Conservation (phyloP, 2,329 filamentous ascomycete genomes). For the Stemphylium lycopersici region DNA sequence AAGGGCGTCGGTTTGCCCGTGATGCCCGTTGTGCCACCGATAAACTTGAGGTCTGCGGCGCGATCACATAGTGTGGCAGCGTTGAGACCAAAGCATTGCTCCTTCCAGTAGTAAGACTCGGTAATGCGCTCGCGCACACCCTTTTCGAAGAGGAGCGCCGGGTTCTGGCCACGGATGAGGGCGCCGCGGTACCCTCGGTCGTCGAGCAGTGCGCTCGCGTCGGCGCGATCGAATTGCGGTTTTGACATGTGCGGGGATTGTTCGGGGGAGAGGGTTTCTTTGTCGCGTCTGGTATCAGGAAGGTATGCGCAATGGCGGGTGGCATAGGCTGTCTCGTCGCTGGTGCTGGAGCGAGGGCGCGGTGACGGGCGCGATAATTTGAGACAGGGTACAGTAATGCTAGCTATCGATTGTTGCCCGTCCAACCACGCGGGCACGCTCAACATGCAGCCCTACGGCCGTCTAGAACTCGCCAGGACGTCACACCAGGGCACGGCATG, state of each 20-base stretch:
- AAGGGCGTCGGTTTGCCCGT: slow-evolving; percentile 90
- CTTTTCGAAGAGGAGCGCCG: slow-evolving; percentile 94
- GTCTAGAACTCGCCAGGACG: slow-evolving; percentile 22
- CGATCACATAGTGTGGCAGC: slow-evolving; percentile 81
- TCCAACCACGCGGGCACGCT: slow-evolving; percentile 8
- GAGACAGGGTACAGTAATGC: slow-evolving; percentile 14
- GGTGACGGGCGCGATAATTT: slow-evolving; percentile 20
- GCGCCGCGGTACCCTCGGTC: slow-evolving; percentile 81
- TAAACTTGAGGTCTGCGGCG: slow-evolving; percentile 79
- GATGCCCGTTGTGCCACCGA: slow-evolving; percentile 86
- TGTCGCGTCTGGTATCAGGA: neutral
- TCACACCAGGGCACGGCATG: slow-evolving; percentile 35
- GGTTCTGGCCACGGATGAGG: slow-evolving; percentile 88
- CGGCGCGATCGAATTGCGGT: slow-evolving; percentile 70
- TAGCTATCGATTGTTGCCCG: slow-evolving; percentile 40
- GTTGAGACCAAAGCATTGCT: slow-evolving; percentile 97
- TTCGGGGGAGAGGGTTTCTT: neutral
- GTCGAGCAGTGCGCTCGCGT: slow-evolving; percentile 79
- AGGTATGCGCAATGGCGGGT: neutral
- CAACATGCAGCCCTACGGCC: slow-evolving; percentile 26
- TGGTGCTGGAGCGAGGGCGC: slow-evolving; percentile 5
- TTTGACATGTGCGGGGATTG: slow-evolving; percentile 38
- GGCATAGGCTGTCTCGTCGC: neutral
- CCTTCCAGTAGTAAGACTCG: slow-evolving; percentile 97
- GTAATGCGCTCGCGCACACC: slow-evolving; percentile 94